Conservation (phyloP, 164 flowering plant genomes). For the Magnolia sinica region DNA sequence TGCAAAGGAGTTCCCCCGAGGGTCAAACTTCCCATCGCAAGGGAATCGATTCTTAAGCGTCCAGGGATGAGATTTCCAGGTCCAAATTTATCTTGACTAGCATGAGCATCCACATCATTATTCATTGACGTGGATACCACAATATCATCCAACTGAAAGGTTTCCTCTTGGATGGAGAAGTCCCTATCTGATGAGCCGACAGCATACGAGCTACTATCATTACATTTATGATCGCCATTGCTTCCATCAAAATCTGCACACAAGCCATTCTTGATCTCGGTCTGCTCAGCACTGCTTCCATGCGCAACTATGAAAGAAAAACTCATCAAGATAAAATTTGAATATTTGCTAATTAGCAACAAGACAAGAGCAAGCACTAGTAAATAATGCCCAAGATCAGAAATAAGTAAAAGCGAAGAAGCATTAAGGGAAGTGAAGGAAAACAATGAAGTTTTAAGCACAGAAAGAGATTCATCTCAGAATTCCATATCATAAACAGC, state of each 20-base stretch:
- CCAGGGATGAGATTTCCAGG: slow-evolving; percentile 15
- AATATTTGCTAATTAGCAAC: neutral
- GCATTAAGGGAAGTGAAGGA: neutral
- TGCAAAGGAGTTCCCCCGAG: slow-evolving; percentile 13
- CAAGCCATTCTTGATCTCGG: slow-evolving; percentile 5
- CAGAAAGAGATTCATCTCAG: neutral
- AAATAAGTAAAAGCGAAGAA: neutral
- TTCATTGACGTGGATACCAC: slow-evolving; percentile 5
- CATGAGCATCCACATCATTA: slow-evolving; percentile 13
- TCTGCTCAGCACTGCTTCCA: slow-evolving; percentile 4
- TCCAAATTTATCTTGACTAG: slow-evolving; percentile 11
- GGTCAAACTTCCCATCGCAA: slow-evolving; percentile 14
- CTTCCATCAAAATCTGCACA: slow-evolving; percentile 15
- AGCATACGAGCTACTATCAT: slow-evolving; percentile 5
- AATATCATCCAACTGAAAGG: slow-evolving; percentile 17
- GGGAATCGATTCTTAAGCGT: slow-evolving; percentile 7
- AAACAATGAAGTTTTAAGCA: neutral
- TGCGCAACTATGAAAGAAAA: slow-evolving; percentile 18
- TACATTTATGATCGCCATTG: slow-evolving; percentile 12
- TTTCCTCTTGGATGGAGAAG: slow-evolving; percentile 5
- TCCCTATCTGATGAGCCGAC: slow-evolving; percentile 10
- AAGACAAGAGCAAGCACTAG: neutral
- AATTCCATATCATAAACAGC: neutral
- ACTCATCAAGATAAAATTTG: neutral
- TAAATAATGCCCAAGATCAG: neutral